These are phyloP conservation scores for Zygoascus hellenicus DNA, from an alignment of 1,139 yeast genomes.

Conservation along the genomic window DNA sequence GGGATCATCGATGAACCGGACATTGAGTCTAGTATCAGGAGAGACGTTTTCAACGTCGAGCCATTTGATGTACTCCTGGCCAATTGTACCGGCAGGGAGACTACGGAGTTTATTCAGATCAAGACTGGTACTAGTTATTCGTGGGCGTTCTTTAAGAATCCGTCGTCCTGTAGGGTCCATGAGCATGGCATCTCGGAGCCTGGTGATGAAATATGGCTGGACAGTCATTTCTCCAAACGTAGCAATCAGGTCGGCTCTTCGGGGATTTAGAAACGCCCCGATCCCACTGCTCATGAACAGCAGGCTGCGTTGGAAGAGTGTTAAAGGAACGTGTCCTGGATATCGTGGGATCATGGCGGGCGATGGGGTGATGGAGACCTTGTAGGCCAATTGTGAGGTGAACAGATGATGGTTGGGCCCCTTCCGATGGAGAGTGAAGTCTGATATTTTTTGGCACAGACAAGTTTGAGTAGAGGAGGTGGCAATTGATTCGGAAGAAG, in stretches of 20 bases:
- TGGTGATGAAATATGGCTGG: conserved; percentile 55
- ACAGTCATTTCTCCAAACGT: conserved; percentile 94
- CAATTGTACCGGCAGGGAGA: conserved; percentile 70
- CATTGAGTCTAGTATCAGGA: conserved; percentile 90
- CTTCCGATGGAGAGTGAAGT: background rate
- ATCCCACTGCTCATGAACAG: conserved; percentile 71
- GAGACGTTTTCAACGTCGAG: conserved; percentile 81
- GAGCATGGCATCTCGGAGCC: conserved; percentile 68
- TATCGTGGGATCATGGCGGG: conserved; percentile 33
- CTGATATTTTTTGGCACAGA: background rate
- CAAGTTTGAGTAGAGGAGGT: background rate
- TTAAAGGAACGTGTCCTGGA: conserved; percentile 78
- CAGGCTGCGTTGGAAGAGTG: conserved; percentile 53
- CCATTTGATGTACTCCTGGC: conserved; percentile 75
- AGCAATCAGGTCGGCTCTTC: conserved; percentile 70
- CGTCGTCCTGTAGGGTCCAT: conserved; percentile 68
- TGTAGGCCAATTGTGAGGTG: background rate
- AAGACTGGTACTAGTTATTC: conserved; percentile 69
- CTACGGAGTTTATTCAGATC: conserved; percentile 54
- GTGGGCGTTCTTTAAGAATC: conserved; percentile 71
- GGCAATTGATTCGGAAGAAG: too few species aligned
- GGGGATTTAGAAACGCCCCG: conserved; percentile 79
- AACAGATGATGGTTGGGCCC: too few species aligned
- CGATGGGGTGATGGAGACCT: conserved; percentile 1
- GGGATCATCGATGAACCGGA: conserved; percentile 79